phyloP scores from a whole-genome alignment of 108 stramenopile genomes.

The Cyclotella cryptica region DNA sequence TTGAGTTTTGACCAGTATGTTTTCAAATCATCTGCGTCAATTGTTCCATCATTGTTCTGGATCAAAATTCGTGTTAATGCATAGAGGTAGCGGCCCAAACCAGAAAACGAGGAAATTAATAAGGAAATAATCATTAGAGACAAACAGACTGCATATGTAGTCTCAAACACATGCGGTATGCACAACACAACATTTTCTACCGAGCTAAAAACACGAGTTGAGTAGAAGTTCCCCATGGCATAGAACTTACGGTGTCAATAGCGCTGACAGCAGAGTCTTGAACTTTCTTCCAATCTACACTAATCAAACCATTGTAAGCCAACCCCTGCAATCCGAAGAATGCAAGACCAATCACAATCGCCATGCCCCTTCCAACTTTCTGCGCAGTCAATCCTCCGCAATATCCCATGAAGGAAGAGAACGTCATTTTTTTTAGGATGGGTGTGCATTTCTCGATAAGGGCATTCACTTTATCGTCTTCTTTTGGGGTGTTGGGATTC shows the following conservation, averaged over 20 bases:
- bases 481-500: slow-evolving; percentile 23
- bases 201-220: background rate
- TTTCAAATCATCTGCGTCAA: slow-evolving; percentile 67
- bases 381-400: slow-evolving; percentile 87
- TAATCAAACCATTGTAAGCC: slow-evolving; percentile 77
- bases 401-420: slow-evolving; percentile 87
- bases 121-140: background rate
- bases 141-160: slow-evolving; percentile 11
- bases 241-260: slow-evolving; percentile 65
- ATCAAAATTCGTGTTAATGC: background rate
- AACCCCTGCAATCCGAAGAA: slow-evolving; percentile 81
- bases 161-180: background rate
- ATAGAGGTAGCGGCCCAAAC: background rate
- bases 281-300: slow-evolving; percentile 89
- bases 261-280: slow-evolving; percentile 64
- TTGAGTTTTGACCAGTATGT: slow-evolving; percentile 83
- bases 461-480: slow-evolving; percentile 9
- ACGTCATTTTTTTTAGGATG: slow-evolving; percentile 61
- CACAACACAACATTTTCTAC: background rate
- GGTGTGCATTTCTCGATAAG: slow-evolving; percentile 45
- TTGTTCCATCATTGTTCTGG: slow-evolving; percentile 42
- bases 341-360: slow-evolving; percentile 74
- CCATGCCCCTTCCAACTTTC: slow-evolving; percentile 80
- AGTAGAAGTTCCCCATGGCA: background rate
- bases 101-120: slow-evolving; percentile 8